phyloP scores from a whole-genome alignment of 257 asterid genomes.

The Solanum virginianum region DNA sequence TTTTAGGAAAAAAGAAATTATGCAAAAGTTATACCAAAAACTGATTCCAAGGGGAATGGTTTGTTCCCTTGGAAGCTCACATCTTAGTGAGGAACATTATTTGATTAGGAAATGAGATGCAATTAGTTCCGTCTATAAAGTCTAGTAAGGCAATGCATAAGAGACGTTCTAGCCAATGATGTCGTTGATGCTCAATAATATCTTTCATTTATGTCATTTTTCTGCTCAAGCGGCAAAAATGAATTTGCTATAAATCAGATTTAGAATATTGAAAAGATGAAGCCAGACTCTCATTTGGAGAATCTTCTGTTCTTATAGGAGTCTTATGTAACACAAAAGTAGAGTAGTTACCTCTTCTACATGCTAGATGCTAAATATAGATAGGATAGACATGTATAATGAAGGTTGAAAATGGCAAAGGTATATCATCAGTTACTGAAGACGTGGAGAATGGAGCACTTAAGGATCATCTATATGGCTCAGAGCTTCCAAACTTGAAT shows the following conservation, averaged over 20 bases:
- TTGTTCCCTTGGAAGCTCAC: not conserved
- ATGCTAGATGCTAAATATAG: not conserved
- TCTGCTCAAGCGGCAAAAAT: not conserved
- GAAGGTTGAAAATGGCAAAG: not conserved
- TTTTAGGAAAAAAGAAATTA: not conserved
- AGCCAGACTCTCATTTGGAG: not conserved
- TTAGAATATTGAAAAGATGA: not conserved
- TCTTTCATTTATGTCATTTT: not conserved
- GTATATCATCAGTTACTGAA: not conserved
- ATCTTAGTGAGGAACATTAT: not conserved
- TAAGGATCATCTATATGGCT: not conserved
- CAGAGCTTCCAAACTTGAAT: not conserved
- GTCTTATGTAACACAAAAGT: not conserved
- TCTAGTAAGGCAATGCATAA: not conserved
- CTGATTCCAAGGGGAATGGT: not conserved
- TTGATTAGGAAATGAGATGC: not conserved
- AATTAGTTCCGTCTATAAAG: not conserved
- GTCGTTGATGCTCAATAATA: not conserved
- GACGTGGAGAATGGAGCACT: not conserved
- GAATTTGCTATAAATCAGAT: not conserved
- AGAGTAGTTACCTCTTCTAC: not conserved
- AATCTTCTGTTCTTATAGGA: not conserved
- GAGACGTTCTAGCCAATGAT: not conserved
- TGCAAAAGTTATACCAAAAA: not conserved
- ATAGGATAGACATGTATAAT: not conserved